Evolutionary conservation across 1,139 yeast genomes (phyloP).

Genomic region (Saccharomyces uvarum): DNA sequence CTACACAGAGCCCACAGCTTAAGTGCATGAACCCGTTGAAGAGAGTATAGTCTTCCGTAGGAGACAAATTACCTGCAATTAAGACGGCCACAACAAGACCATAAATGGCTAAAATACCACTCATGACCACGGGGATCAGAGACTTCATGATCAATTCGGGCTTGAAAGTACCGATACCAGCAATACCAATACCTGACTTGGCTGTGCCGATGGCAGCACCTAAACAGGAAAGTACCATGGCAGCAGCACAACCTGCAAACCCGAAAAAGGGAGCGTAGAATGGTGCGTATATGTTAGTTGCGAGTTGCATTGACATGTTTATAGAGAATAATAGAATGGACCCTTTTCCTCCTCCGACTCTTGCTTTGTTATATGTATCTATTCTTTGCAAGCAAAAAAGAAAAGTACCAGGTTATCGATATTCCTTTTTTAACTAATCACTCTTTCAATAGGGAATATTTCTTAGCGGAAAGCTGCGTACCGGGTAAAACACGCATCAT

Average conservation of each 20-base stretch:
- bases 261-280: constrained; percentile 92
- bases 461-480: background rate
- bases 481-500: background rate
- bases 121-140: constrained; percentile 91
- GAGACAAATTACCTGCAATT: constrained; percentile 87
- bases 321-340: constrained; percentile 1
- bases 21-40: constrained; percentile 96
- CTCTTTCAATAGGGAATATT: background rate
- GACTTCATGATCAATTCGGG: constrained; percentile 81
- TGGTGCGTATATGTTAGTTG: constrained; percentile 55
- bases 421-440: background rate
- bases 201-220: constrained; percentile 99
- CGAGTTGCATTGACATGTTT: constrained; percentile 10
- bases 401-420: background rate
- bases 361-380: background rate
- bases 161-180: constrained; percentile 80
- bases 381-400: background rate
- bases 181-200: constrained; percentile 94
- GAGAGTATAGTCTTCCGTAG: constrained; percentile 66
- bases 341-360: constrained; percentile 1
- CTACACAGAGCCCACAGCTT: constrained; percentile 92
- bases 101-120: constrained; percentile 93
- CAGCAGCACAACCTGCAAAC: constrained; percentile 87
- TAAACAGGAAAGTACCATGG: constrained; percentile 80
- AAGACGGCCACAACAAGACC: constrained; percentile 94